Conservation (phyloP, 768 basidiomycete genomes). For the Termitomyces sp. region DNA sequence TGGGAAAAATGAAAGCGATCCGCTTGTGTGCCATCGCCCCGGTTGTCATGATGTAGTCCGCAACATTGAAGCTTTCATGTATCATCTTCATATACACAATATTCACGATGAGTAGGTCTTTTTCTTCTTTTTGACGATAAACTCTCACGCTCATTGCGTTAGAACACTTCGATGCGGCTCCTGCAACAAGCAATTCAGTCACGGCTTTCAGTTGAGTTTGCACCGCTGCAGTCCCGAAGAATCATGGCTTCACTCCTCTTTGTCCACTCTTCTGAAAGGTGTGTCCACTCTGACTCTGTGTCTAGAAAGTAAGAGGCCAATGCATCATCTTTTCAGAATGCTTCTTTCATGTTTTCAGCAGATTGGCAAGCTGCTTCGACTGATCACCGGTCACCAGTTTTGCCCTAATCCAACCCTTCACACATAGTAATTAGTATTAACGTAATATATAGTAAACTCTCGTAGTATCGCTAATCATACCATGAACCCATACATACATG, state of each 20-base stretch:
- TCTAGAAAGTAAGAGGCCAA: not conserved
- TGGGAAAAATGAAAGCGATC: constrained; percentile 27
- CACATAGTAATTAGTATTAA: not conserved
- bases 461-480: not conserved
- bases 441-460: not conserved
- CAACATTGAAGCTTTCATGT: constrained; percentile 44
- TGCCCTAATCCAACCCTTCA: too few species aligned
- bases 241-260: not conserved
- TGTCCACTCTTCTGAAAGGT: constrained; percentile 2
- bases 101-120: constrained; percentile 41
- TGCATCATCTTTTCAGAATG: not conserved
- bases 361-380: constrained; percentile 1
- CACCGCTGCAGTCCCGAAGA: not conserved
- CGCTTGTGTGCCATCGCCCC: constrained; percentile 41
- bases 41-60: constrained; percentile 45
- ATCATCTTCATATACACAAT: constrained; percentile 57
- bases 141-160: not conserved
- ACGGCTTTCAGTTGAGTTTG: not conserved
- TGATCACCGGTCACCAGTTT: not conserved
- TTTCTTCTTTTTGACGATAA: not conserved
- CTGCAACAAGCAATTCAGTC: not conserved
- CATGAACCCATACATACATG: not conserved
- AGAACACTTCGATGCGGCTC: not conserved
- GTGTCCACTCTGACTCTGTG: not conserved
- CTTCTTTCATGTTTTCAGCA: constrained; percentile 8